Conservation (phyloP, 106 monocot species). For the Triglochin maritima region DNA sequence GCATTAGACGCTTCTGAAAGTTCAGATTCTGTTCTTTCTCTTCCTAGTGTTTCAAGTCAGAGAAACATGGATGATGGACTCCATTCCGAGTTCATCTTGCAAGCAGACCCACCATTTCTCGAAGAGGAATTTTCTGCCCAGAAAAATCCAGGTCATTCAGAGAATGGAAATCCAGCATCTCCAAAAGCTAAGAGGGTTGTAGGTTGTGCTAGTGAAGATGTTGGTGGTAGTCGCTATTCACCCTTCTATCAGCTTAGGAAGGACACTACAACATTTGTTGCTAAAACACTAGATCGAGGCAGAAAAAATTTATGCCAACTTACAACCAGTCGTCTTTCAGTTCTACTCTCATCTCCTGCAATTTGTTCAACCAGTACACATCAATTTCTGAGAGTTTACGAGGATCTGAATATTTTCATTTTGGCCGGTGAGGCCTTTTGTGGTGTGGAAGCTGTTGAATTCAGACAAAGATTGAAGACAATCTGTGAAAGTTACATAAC, state of each 20-base stretch:
- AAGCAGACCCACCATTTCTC: background rate
- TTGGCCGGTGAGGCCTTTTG: conserved; percentile 95
- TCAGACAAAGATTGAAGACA: conserved; percentile 72
- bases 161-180: conserved; percentile 7
- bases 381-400: conserved; percentile 85
- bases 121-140: conserved; percentile 11
- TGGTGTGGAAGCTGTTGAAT: conserved; percentile 75
- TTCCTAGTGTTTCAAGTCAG: conserved; percentile 11
- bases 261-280: conserved; percentile 66
- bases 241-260: conserved; percentile 78
- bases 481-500: conserved; percentile 64
- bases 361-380: conserved; percentile 80
- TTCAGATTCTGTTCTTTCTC: conserved; percentile 8
- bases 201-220: conserved; percentile 19
- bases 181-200: conserved; percentile 20
- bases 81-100: conserved; percentile 4
- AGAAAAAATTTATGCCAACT: conserved; percentile 92
- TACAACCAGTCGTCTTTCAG: conserved; percentile 82
- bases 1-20: conserved; percentile 13
- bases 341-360: conserved; percentile 77
- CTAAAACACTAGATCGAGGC: conserved; percentile 63
- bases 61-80: background rate
- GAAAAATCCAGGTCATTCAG: conserved; percentile 13
- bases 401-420: conserved; percentile 87
- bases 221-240: conserved; percentile 29